Evolutionary conservation across 345 rosid genomes (phyloP).

Genomic region (Erucastrum elatum): DNA sequence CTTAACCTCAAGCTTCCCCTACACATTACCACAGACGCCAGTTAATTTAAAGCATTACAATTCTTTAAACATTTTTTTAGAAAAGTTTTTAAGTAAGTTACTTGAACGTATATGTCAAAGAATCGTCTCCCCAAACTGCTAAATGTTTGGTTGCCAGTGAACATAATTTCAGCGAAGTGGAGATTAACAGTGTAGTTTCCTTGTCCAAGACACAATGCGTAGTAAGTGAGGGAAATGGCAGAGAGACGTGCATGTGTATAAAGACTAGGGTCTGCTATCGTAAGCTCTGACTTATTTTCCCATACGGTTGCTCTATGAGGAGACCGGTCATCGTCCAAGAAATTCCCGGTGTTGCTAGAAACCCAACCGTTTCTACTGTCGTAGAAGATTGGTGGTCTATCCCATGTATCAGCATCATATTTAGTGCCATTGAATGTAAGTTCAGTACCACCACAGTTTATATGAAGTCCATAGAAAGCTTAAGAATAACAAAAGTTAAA

Average conservation of each 20-base stretch:
- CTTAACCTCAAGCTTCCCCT: constrained; percentile 52
- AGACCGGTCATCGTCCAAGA: constrained; percentile 54
- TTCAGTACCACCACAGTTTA: constrained; percentile 66
- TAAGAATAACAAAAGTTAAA: constrained; percentile 1
- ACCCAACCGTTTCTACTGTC: constrained; percentile 48
- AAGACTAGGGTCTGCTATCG: constrained; percentile 37
- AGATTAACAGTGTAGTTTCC: constrained; percentile 65
- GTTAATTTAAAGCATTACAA: constrained; percentile 3
- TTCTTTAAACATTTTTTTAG: background rate
- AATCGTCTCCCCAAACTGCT: constrained; percentile 56
- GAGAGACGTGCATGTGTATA: constrained; percentile 50
- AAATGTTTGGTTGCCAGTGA: constrained; percentile 42
- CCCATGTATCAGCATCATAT: constrained; percentile 54
- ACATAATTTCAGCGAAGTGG: constrained; percentile 75
- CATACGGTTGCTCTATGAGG: too few species aligned
- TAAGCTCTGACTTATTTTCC: constrained; percentile 20
- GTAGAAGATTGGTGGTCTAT: constrained; percentile 24
- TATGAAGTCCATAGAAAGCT: constrained; percentile 52
- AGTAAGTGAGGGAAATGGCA: constrained; percentile 65
- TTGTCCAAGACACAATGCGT: constrained; percentile 50
- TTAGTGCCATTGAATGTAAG: constrained; percentile 33
- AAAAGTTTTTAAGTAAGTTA: constrained; percentile 12
- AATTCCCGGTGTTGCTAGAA: constrained; percentile 62
- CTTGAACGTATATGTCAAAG: constrained; percentile 74
- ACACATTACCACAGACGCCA: constrained; percentile 22